Base-by-base conservation (phyloP, 129 eudicot species). In the Flaveria bidentis region DNA sequence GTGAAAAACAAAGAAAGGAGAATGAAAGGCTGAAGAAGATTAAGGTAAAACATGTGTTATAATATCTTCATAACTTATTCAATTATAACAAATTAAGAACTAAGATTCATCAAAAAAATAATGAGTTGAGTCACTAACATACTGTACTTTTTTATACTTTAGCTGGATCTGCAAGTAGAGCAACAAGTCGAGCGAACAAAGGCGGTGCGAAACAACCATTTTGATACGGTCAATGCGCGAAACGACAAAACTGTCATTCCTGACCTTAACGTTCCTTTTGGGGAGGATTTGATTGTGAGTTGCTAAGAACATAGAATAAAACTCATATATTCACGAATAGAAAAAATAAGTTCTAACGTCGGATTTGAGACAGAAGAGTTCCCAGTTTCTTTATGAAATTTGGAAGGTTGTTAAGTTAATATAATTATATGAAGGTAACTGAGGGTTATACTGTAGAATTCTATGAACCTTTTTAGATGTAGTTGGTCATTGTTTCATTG, bases 201-300 rank as follows among this genome's bases (percentile, higher is more conserved):
- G 52, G 67, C 67, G 46, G 18, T 23, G 25, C 60, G 44, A 41
- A 71, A 22, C 78, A 50, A 23, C 57, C 57, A 50, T 63, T 80
- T 72, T 52, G 78, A 80, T 52, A 64, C 9, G 44, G 64, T 39
- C 0, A 52, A 49, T 28, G 76, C 53, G 33, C 79, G 51, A 49
- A 73, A 45, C 2, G 75, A 65, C 74, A 73, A 67, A 76, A 6
- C 74, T 13, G 23, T 66, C 82, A 79, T 82, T 44, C 86, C 86
- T 46, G 86, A 82, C 67, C 86, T 82, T 55, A 82, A 82, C 30
- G 76, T 77, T 55, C 79, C 86, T 15, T 61, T 60, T 13, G 82
- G 78, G 28, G 86, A 82, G 36, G 86, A 82, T 22, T 53, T 46
- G 75, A 82, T 44, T 39, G 30, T 82, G 78, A 77, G 85, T 50